Evolutionary conservation across 2,329 filamentous ascomycete species (phyloP), one percentile per base, ranked within the genome.

Genomic region (Alternaria sp.): DNA sequence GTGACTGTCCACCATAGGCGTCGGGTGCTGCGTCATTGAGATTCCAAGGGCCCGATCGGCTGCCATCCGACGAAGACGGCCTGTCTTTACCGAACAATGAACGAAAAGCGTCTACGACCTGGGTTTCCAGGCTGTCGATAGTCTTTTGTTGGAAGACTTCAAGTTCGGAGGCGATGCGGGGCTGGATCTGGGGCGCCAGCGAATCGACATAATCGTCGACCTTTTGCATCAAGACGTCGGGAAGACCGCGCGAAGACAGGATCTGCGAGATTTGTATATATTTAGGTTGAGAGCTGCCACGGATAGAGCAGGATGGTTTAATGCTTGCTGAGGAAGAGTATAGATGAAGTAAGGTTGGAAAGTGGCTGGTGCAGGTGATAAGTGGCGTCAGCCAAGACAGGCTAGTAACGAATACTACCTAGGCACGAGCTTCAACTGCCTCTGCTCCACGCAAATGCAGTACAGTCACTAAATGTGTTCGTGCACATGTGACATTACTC

Each of bases 151-250:
- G 74, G 53, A 76, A 76, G 28, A 66, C 43, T 46, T 76, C 74
- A 23, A 76, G 68, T 66, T 76, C 74, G 33, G 69, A 60, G 15
- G 72, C 67, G 44, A 76, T 75, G 70, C 74, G 73, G 71, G 74
- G 71, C 56, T 76, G 72, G 28, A 76, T 75, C 57, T 76, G 72
- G 9, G 74, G 74, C 5, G 74, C 74, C 8, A 76, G 70, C 28
- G 71, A 74, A 58, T 76, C 73, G 23, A 76, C 72, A 51, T 76
- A 76, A 5, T 72, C 72, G 54, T 76, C 74, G 43, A 75, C 71
- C 37, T 75, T 74, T 45, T 73, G 67, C 55, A 72, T 67, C 44
- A 75, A 54, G 28, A 72, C 69, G 45, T 75, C 73, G 18, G 71
- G 62, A 23, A 74, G 61, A 43, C 68, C 66, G 21, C 45, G 61